Percentiles rank a stretch among this genome's conserved stretches.
phyloP scores from a whole-genome alignment of 257 asterid species.

The Verbena officinalis region DNA sequence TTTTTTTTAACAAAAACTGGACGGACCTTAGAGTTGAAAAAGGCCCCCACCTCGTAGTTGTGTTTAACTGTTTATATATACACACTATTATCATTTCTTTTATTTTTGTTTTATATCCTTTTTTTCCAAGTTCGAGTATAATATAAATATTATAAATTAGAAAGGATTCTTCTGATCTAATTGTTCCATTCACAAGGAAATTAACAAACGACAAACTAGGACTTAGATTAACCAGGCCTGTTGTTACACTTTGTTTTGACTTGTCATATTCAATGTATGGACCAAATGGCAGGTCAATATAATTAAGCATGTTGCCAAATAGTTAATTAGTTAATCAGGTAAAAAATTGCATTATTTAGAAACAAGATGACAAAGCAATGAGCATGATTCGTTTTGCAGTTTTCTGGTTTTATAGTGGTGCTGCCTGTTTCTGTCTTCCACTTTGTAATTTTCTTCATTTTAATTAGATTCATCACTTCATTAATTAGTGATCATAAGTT shows the following conservation, averaged over 20 bases:
- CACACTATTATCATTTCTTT: no score
- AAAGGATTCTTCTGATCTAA: no score
- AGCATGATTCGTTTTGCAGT: not conserved
- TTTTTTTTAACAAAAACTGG: no score
- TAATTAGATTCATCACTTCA: conserved; percentile 31
- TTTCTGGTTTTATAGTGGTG: conserved; percentile 35
- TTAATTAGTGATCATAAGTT: conserved; percentile 42
- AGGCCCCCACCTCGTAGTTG: no score
- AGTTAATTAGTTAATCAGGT: not conserved
- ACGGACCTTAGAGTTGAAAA: no score
- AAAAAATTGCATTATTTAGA: not conserved
- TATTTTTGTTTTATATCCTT: no score
- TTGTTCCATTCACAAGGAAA: no score
- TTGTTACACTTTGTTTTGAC: conserved; percentile 39
- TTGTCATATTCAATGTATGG: conserved; percentile 39
- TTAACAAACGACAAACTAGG: no score
- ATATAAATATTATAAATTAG: no score
- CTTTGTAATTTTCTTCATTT: conserved; percentile 41
- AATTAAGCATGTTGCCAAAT: not conserved
- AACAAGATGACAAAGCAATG: conserved; percentile 27
- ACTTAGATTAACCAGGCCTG: no score
- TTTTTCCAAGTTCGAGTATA: no score
- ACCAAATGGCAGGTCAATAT: conserved; percentile 41
- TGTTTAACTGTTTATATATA: no score
- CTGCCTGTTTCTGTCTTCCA: conserved; percentile 52